Conservation (phyloP, 805 yeast species). For the Yamadazyma akitaensis region DNA sequence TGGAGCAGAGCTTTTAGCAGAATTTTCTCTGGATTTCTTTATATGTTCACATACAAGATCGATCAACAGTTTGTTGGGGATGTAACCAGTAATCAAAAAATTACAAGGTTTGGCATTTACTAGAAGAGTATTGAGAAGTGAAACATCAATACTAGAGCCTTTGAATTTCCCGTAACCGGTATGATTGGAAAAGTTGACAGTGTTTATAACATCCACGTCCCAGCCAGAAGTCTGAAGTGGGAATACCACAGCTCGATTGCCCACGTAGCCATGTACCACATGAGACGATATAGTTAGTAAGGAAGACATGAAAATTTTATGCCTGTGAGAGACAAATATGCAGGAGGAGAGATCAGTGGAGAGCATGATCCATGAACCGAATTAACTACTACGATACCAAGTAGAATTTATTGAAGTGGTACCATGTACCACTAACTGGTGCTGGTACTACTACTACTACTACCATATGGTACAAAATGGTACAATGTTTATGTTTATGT, state of each 20-base stretch:
- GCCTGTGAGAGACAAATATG: background rate
- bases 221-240: conserved; percentile 85
- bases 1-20: background rate
- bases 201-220: conserved; percentile 89
- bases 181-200: conserved; percentile 87
- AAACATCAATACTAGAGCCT: conserved; percentile 47
- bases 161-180: conserved; percentile 76
- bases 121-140: conserved; percentile 46
- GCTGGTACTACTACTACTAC: too few relatives aligned
- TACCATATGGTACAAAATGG: too few relatives aligned
- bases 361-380: too few relatives aligned
- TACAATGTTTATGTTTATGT: too few relatives aligned
- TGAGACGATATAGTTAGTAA: conserved; percentile 65
- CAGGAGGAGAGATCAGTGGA: background rate
- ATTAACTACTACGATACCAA: too few relatives aligned
- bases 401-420: too few relatives aligned
- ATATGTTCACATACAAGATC: conserved; percentile 17
- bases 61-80: conserved; percentile 55
- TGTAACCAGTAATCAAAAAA: conserved; percentile 64
- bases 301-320: conserved; percentile 2
- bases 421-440: too few relatives aligned
- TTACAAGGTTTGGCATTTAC: conserved; percentile 24
- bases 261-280: conserved; percentile 94
- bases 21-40: background rate
- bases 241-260: conserved; percentile 86